Base-by-base conservation (phyloP, 306 rosid genomes). In the Cicer arietinum region DNA sequence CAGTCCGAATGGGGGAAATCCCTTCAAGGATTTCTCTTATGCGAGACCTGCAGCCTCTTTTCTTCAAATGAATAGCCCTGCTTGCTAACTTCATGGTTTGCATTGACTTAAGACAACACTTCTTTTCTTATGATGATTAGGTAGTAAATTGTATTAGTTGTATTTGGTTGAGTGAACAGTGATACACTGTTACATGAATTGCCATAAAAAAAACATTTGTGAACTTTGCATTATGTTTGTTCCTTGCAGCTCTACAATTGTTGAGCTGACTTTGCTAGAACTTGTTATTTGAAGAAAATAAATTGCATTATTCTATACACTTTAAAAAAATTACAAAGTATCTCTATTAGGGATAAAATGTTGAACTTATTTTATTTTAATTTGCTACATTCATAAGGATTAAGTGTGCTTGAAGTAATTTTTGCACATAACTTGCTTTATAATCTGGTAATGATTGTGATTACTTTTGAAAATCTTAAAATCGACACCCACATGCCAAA, bases 31-130 rank as follows among this genome's bases (percentile, higher is more conserved):
- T 65, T 94, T 94, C 66, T 87, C 89, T 64, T 94, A 94, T 80
- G 97, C 86, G 79, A 90, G 80, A 78, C 94, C 96, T 63, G 89
- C 89, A 5, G 90, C 91, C 59, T 91, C 96, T 56, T 91, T 91
- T 80, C 94, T 94, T 80, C 87, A 83, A 48, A 83, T 82, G 62
- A 67, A 85, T 5, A 66, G 77, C 75, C 80, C 85, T 64, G 74
- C 81, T 41, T 51, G 40, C 67, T 70, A 50, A 52, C 54, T 79
- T 13, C 22, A 44, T 45, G 59, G 42, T 69, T 44, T 63, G 73
- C 35, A 58, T 52, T 67, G 46, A 47, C 42, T 69, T 20, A 50
- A 42, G 79, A 56, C 69, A 60, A 22, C 44, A 35, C 67, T 77
- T 8, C 14, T 48, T 67, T 61, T 46, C 42, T 67, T 73, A 42